Evolutionary conservation across 2,329 filamentous ascomycete genomes (phyloP).

Genomic region (Zasmidium citrigriseum): DNA sequence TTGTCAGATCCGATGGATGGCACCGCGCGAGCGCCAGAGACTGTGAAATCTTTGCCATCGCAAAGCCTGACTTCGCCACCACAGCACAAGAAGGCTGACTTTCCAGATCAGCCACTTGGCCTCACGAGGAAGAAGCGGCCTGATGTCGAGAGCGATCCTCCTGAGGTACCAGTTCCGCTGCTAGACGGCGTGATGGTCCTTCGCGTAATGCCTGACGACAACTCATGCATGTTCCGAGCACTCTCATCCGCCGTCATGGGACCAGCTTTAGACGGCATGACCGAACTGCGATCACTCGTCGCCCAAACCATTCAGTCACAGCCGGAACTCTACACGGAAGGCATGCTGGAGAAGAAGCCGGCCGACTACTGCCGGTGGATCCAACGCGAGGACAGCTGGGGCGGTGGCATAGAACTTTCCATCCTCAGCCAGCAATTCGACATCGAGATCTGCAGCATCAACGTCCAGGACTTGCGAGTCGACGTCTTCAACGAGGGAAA

Average conservation of each 20-base stretch:
- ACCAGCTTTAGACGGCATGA: constrained; percentile 63
- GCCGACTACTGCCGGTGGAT: constrained; percentile 82
- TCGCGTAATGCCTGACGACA: constrained; percentile 95
- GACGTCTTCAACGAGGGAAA: constrained; percentile 79
- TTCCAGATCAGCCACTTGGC: constrained; percentile 35
- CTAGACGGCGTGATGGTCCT: constrained; percentile 66
- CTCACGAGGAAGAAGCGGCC: constrained; percentile 46
- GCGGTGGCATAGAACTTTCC: constrained; percentile 84
- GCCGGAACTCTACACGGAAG: constrained; percentile 71
- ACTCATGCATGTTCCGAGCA: constrained; percentile 90
- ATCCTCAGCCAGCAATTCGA: constrained; percentile 84
- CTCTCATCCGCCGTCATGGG: constrained; percentile 78
- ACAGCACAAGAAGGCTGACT: constrained; percentile 29
- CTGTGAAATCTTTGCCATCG: constrained; percentile 28
- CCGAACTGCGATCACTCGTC: constrained; percentile 73
- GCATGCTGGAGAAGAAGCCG: constrained; percentile 70
- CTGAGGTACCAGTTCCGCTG: constrained; percentile 60
- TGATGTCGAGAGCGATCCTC: constrained; percentile 57
- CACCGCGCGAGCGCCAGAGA: constrained; percentile 23
- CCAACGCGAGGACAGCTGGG: constrained; percentile 79
- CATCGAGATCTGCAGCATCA: constrained; percentile 81
- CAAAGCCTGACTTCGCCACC: constrained; percentile 23
- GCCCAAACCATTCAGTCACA: constrained; percentile 76
- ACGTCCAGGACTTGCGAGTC: constrained; percentile 69
- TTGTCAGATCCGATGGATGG: constrained; percentile 34